Percentiles rank a stretch among this genome's conserved stretches.
phyloP scores from a whole-genome alignment of 768 basidiomycete species.

The Macrolepiota albuminosa region DNA sequence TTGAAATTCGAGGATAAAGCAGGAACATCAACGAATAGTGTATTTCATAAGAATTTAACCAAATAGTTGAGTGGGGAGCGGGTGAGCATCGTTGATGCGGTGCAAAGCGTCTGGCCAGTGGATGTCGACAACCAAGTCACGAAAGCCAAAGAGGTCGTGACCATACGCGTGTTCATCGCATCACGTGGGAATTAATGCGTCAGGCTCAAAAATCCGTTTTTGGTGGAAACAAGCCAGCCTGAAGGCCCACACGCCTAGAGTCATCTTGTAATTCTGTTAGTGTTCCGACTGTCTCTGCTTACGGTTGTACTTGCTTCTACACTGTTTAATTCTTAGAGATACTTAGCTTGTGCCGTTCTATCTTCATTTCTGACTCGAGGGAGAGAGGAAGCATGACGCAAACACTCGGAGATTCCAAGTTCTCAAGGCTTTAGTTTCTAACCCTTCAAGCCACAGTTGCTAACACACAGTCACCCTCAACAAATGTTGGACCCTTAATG shows the following conservation, averaged over 20 bases:
- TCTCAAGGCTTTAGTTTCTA: too few species aligned
- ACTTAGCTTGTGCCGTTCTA: background rate
- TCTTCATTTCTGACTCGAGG: background rate
- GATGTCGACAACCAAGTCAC: background rate
- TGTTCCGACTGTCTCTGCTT: background rate
- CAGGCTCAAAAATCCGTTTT: background rate
- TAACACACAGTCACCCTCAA: too few species aligned
- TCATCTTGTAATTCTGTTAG: background rate
- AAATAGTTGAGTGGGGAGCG: background rate
- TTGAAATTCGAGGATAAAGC: conserved; percentile 9
- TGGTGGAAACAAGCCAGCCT: background rate
- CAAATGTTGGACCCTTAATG: too few species aligned
- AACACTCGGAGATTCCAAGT: background rate
- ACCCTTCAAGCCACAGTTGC: background rate
- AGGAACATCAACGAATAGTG: background rate
- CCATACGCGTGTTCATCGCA: background rate
- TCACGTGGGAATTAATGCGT: background rate
- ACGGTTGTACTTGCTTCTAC: background rate
- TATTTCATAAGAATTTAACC: background rate
- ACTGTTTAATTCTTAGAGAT: background rate
- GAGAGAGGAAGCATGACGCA: background rate
- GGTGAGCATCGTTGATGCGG: background rate
- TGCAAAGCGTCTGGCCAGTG: conserved; percentile 8
- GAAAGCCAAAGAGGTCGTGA: background rate
- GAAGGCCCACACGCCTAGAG: background rate